Evolutionary conservation across 148 eudicot species (phyloP).

Genomic region (Silene latifolia): DNA sequence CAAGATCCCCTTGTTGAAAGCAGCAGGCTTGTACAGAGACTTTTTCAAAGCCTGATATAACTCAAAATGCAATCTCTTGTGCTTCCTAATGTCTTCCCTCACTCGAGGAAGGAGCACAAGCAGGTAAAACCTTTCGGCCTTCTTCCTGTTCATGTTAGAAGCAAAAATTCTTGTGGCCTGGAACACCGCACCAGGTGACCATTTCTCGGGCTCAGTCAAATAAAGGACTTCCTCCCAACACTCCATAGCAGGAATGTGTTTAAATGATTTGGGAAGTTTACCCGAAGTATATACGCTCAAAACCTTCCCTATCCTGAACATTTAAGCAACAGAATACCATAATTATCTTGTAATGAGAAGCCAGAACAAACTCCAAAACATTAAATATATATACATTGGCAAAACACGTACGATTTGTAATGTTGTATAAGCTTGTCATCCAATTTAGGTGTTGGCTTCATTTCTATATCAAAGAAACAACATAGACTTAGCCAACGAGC

Average conservation of each 20-base stretch:
- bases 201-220: conserved; percentile 88
- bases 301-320: conserved; percentile 63
- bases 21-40: conserved; percentile 88
- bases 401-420: conserved; percentile 61
- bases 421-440: conserved; percentile 59
- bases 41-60: conserved; percentile 70
- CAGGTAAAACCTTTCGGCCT: conserved; percentile 78
- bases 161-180: conserved; percentile 94
- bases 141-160: conserved; percentile 73
- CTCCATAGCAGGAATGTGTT: conserved; percentile 56
- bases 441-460: conserved; percentile 48
- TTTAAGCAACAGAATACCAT: not conserved
- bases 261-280: conserved; percentile 79
- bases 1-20: conserved; percentile 89
- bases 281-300: conserved; percentile 71
- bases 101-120: conserved; percentile 83
- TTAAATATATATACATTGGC: not conserved
- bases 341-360: not conserved
- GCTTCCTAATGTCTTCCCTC: conserved; percentile 75
- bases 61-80: conserved; percentile 77
- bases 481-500: not conserved
- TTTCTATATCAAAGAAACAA: conserved; percentile 32
- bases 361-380: not conserved
- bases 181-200: conserved; percentile 82
- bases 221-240: conserved; percentile 83